Conservation (phyloP, 2,329 filamentous ascomycete genomes). For the Plenodomus biglobosus region DNA sequence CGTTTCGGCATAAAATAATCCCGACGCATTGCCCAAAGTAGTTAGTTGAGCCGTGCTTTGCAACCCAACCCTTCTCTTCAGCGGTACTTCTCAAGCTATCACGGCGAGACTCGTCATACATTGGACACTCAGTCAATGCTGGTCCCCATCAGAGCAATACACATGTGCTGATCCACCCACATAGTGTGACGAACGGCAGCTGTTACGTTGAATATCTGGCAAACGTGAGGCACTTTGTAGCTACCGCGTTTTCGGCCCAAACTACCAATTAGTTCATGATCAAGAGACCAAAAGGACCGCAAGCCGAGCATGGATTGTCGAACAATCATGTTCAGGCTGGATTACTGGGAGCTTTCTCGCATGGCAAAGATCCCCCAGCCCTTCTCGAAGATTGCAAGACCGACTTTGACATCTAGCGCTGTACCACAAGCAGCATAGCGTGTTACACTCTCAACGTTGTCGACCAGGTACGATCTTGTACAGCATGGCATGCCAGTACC, state of each 20-base stretch:
- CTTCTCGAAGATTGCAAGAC: conserved; percentile 22
- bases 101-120: background rate
- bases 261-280: background rate
- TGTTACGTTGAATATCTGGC: conserved; percentile 20
- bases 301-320: conserved; percentile 11
- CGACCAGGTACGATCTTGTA: conserved; percentile 45
- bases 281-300: background rate
- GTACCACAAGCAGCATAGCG: conserved; percentile 21
- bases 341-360: conserved; percentile 13
- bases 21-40: background rate
- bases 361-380: conserved; percentile 25
- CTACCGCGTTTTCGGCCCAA: conserved; percentile 13
- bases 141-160: no score
- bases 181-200: conserved; percentile 26
- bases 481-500: conserved; percentile 49
- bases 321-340: conserved; percentile 11
- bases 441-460: conserved; percentile 33
- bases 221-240: conserved; percentile 21
- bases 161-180: conserved; percentile 2
- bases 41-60: background rate
- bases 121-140: background rate
- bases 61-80: background rate
- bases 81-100: background rate
- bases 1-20: background rate
- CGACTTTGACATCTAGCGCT: conserved; percentile 18